These are phyloP conservation scores for Aschersonia sp. DNA, from an alignment of 2,329 filamentous ascomycete species.

Conservation along the genomic window DNA sequence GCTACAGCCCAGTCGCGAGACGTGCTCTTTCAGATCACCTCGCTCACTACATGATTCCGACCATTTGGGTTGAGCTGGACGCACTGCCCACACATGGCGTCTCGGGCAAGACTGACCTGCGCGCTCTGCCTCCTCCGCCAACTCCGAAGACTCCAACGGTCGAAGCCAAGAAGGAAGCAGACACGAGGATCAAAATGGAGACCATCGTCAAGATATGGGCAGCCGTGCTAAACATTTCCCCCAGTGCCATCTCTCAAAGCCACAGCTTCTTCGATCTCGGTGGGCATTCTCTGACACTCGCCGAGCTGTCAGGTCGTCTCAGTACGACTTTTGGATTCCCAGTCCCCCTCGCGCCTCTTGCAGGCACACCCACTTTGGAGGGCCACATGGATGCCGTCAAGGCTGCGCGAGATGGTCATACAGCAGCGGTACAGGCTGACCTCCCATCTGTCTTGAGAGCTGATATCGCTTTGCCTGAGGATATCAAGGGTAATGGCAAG, in stretches of 20 bases:
- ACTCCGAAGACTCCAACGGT: conserved; percentile 29
- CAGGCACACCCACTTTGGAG: conserved; percentile 54
- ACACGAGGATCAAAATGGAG: conserved; percentile 51
- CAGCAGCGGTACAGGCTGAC: conserved; percentile 61
- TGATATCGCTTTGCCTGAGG: conserved; percentile 52
- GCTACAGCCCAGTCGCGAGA: conserved; percentile 55
- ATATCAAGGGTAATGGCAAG: conserved; percentile 44
- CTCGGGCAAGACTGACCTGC: conserved; percentile 65
- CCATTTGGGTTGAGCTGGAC: conserved; percentile 60
- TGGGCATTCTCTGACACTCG: conserved; percentile 65
- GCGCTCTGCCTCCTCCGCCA: conserved; percentile 51
- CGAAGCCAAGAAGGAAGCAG: conserved; percentile 29
- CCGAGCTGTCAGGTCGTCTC: conserved; percentile 57
- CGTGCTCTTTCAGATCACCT: conserved; percentile 49
- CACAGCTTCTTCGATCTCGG: conserved; percentile 73
- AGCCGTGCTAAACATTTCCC: conserved; percentile 49
- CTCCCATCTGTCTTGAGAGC: conserved; percentile 53
- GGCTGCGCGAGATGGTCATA: conserved; percentile 55
- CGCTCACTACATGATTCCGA: conserved; percentile 73
- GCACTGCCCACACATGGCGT: conserved; percentile 62
- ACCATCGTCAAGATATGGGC: conserved; percentile 62
- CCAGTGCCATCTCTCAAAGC: conserved; percentile 47
- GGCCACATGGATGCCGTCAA: conserved; percentile 61
- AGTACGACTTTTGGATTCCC: conserved; percentile 58
- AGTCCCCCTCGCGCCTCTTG: conserved; percentile 55